These are phyloP conservation scores for Panicum virgatum DNA, from an alignment of 202 grass and related monocot genomes.

Conservation along the genomic window DNA sequence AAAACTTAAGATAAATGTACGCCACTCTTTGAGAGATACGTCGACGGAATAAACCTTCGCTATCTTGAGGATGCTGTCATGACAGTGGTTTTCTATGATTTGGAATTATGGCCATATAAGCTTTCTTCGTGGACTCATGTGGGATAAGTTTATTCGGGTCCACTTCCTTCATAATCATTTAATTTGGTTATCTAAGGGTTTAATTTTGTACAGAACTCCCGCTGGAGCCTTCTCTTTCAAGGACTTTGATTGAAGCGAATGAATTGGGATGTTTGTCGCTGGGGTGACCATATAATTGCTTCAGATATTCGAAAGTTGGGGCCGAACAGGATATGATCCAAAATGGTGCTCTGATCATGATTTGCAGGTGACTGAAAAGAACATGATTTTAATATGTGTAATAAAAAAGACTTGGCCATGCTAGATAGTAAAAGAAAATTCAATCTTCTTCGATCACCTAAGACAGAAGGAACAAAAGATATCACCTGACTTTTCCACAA, in stretches of 20 bases:
- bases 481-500: slow-evolving; percentile 16
- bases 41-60: too few species aligned
- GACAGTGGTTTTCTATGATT: background rate
- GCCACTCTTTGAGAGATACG: too few species aligned
- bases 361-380: slow-evolving; percentile 64
- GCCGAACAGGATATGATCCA: slow-evolving; percentile 78
- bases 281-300: slow-evolving; percentile 98
- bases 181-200: slow-evolving; percentile 28
- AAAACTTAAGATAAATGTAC: background rate
- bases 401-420: background rate
- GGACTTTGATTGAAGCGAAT: slow-evolving; percentile 94
- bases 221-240: slow-evolving; percentile 90
- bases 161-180: background rate
- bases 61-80: too few species aligned
- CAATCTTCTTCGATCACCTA: background rate
- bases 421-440: slow-evolving; percentile 12
- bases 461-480: background rate
- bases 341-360: slow-evolving; percentile 86
- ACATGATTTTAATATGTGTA: slow-evolving; percentile 8
- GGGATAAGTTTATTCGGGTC: slow-evolving; percentile 13
- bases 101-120: background rate
- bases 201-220: slow-evolving; percentile 72
- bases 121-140: background rate
- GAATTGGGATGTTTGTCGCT: slow-evolving; percentile 84
- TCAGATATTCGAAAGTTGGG: slow-evolving; percentile 96